Evolutionary conservation across 306 rosid species (phyloP).

Genomic region (Carpinus fangiana): DNA sequence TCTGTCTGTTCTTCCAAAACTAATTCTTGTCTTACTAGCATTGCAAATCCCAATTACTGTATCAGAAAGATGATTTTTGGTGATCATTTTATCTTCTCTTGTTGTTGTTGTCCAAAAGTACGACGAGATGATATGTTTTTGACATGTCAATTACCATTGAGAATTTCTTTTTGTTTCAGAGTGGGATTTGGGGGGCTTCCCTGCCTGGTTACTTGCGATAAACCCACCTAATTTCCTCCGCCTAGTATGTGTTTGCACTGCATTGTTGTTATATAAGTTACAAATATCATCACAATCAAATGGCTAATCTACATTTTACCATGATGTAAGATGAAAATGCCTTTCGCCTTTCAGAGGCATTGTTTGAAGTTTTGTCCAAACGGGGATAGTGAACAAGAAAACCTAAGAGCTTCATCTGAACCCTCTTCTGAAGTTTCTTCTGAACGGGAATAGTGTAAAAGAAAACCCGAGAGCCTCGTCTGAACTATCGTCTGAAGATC

Average conservation of each 20-base stretch:
- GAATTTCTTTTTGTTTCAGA: slow-evolving; percentile 53
- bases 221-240: slow-evolving; percentile 70
- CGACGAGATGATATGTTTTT: slow-evolving; percentile 3
- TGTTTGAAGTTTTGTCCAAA: no score
- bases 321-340: no score
- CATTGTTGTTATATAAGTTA: not conserved
- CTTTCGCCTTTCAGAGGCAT: no score
- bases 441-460: no score
- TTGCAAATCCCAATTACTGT: not conserved
- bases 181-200: slow-evolving; percentile 98
- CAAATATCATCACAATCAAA: not conserved
- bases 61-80: not conserved
- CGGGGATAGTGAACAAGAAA: no score
- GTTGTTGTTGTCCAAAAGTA: slow-evolving; percentile 23
- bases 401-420: no score
- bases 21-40: not conserved
- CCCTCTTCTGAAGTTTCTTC: no score
- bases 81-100: not conserved
- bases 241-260: slow-evolving; percentile 51
- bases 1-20: not conserved
- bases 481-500: no score
- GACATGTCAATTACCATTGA: not conserved
- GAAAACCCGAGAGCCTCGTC: no score
- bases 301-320: no score
- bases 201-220: slow-evolving; percentile 75